Base-by-base conservation (phyloP, 257 asterid genomes). In the Vinca minor region DNA sequence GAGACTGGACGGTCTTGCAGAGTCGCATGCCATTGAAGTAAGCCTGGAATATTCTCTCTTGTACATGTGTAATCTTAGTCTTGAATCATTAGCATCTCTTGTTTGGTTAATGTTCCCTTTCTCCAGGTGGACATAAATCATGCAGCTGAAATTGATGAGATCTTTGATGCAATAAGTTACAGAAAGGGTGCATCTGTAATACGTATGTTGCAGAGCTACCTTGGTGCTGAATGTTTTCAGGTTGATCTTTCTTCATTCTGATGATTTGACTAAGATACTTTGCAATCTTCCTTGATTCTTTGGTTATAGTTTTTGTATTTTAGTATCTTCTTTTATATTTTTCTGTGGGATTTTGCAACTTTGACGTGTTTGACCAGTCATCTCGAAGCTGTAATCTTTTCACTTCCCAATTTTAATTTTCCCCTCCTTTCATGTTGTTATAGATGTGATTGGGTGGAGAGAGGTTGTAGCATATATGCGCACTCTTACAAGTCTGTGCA, bases 171-270 rank as follows among this genome's bases (percentile, higher is more conserved):
- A 60, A 91, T 88, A 74, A 91, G 98, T 75, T 88, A 91, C 72
- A 80, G 88, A 77, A 91, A 88, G 80, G 98, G 98, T 73, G 98
- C 98, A 47, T 84, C 98, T 76, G 94, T 91, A 45, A 91, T 91
- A 65, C 84, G 94, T 52, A 91, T 91, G 98, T 81, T 91, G 46
- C 96, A 88, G 77, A 88, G 92, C 79, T 91, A 91, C 81, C 95
- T 91, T 74, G 98, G 98, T 15, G 74, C 98, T 15, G 87, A 84
- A 73, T 59, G 81, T 83, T 91, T 91, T 73, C 98, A 91, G 95
- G 96, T 91, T 68, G 55, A 48, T 65, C 63, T 38, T 58, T 59
- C 64, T n/a, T 3, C 63, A 59, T 57, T 34, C 10, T 25, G 35
- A 50, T 52, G 6, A 17, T 23, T 46, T 48, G 11, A 14, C 11